phyloP scores from a whole-genome alignment of 306 rosid species.

The Vachellia pachyceras region DNA sequence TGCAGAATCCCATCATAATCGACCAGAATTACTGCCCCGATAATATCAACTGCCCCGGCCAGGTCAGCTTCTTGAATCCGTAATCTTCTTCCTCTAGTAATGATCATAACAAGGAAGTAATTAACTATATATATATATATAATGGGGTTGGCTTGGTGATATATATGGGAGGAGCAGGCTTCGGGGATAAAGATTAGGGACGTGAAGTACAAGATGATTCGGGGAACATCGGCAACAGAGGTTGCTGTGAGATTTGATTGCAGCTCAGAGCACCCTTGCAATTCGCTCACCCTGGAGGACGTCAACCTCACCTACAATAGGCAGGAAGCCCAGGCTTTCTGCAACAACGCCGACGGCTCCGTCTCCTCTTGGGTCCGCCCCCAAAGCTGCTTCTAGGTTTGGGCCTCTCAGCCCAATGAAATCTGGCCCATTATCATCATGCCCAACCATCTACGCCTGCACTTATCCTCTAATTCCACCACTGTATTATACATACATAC shows the following conservation, averaged over 20 bases:
- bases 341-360: conserved; percentile 47
- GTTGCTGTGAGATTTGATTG: conserved; percentile 67
- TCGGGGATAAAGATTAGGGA: conserved; percentile 55
- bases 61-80: conserved; percentile 36
- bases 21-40: conserved; percentile 65
- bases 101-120: not conserved
- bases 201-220: conserved; percentile 52
- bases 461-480: too few relatives aligned
- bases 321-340: conserved; percentile 45
- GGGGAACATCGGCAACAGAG: conserved; percentile 59
- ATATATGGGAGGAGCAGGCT: conserved; percentile 21
- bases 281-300: conserved; percentile 46
- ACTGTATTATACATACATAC: not conserved
- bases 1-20: conserved; percentile 58
- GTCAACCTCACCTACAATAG: conserved; percentile 49
- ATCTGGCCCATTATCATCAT: not conserved
- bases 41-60: conserved; percentile 42
- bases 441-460: not conserved
- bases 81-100: too few relatives aligned
- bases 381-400: conserved; percentile 44
- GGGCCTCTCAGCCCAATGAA: not conserved
- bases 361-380: conserved; percentile 51
- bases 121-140: too few relatives aligned
- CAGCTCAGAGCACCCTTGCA: conserved; percentile 55
- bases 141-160: too few relatives aligned